Evolutionary conservation across 441 rosid species (phyloP).

Genomic region (Biscutella laevigata): DNA sequence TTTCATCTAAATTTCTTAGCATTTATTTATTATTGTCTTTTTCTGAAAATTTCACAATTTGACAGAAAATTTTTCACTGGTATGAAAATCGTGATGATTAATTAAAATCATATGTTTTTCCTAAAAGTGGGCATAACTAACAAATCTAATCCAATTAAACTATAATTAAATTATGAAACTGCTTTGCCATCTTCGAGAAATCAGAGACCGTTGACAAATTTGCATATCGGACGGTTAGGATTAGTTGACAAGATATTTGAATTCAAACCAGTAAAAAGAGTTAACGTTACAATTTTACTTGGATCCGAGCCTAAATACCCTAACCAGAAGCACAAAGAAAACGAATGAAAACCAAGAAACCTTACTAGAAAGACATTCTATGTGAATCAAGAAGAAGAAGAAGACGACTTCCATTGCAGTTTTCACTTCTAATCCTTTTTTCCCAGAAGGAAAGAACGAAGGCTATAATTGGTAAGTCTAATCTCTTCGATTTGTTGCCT

Average conservation of each 20-base stretch:
- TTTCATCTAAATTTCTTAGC: no score
- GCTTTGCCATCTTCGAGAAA: constrained; percentile 15
- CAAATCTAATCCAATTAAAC: neutral
- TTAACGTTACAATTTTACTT: constrained; percentile 25
- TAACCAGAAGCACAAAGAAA: neutral
- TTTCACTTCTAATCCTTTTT: neutral
- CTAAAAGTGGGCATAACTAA: neutral
- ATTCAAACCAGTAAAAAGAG: constrained; percentile 22
- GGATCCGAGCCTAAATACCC: constrained; percentile 24
- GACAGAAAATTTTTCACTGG: no score
- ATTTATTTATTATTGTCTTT: no score
- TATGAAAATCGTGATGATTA: neutral
- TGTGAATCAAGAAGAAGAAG: constrained; percentile 8
- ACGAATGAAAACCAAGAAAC: neutral
- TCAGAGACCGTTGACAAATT: constrained; percentile 9
- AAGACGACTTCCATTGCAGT: neutral
- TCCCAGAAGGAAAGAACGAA: constrained; percentile 9
- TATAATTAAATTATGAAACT: neutral
- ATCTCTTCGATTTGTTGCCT: constrained; percentile 3
- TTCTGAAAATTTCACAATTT: no score
- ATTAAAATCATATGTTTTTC: neutral
- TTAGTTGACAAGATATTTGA: neutral
- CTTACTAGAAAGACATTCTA: neutral
- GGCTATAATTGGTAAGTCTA: neutral
- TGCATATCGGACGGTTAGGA: constrained; percentile 18